Evolutionary conservation across 495 filamentous ascomycete genomes (phyloP).

Genomic region (Neurospora sp.): DNA sequence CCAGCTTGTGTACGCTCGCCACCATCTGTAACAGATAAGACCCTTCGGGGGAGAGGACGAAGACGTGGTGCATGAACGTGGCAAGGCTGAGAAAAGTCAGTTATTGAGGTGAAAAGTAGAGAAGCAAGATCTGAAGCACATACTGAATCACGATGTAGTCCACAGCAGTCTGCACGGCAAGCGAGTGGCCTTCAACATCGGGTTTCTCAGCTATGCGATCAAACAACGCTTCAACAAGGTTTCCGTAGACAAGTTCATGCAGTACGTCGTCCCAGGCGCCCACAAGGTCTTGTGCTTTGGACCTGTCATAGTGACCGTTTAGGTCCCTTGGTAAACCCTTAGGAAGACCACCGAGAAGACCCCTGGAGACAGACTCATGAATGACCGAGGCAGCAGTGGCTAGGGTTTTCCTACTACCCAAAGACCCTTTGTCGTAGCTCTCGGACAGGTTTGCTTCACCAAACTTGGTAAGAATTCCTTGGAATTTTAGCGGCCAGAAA

Average conservation of each 20-base stretch:
- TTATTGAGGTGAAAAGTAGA: neutral
- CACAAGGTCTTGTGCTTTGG: constrained; percentile 41
- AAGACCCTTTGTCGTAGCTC: constrained; percentile 57
- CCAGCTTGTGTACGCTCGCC: constrained; percentile 45
- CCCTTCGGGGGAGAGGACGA: constrained; percentile 53
- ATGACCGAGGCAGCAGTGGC: constrained; percentile 52
- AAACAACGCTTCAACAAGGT: constrained; percentile 48
- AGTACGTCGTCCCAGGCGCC: constrained; percentile 47
- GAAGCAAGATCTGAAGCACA: constrained; percentile 4
- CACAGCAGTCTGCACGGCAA: constrained; percentile 43
- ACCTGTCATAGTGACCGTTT: constrained; percentile 39
- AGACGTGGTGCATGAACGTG: constrained; percentile 52
- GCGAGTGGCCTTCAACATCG: constrained; percentile 46
- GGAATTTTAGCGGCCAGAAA: constrained; percentile 46
- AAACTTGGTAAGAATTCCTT: constrained; percentile 40
- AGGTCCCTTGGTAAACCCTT: constrained; percentile 21
- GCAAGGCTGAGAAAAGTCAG: constrained; percentile 36
- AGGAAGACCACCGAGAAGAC: constrained; percentile 42
- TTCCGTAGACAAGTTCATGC: constrained; percentile 47
- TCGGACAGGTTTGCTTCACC: constrained; percentile 51
- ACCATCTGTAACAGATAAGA: constrained; percentile 50
- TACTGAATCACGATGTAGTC: constrained; percentile 50
- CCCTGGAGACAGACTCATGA: constrained; percentile 50
- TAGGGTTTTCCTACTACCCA: constrained; percentile 55
- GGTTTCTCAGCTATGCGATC: constrained; percentile 40